Evolutionary conservation across 805 yeast genomes (phyloP).

Genomic region (Nakazawaea ambrosiae): DNA sequence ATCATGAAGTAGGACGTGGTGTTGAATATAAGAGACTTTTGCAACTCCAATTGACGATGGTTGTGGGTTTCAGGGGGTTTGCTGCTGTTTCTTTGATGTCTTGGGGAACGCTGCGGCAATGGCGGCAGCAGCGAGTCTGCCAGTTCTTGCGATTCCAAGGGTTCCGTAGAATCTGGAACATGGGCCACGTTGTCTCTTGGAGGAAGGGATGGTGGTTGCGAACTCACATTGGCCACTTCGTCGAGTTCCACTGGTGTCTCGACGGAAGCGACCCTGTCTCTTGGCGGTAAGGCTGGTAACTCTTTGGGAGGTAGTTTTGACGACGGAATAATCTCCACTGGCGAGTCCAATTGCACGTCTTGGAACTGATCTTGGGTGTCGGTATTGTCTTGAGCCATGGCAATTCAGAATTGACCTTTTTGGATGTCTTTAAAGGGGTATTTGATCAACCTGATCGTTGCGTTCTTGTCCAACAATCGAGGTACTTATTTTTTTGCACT

Average conservation of each 20-base stretch:
- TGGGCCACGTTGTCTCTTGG: conserved; percentile 6
- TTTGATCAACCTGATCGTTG: too few species aligned
- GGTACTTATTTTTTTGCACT: too few species aligned
- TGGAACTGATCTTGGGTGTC: not conserved
- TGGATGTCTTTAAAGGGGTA: too few species aligned
- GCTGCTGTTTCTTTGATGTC: not conserved
- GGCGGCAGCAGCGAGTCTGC: not conserved
- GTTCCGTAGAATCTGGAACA: not conserved
- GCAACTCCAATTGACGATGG: not conserved
- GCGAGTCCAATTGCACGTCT: not conserved
- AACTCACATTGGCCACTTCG: not conserved
- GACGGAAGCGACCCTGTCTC: not conserved
- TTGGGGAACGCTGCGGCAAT: not conserved
- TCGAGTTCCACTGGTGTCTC: too few species aligned
- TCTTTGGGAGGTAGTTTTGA: not conserved
- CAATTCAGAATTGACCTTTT: too few species aligned
- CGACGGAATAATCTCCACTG: conserved; percentile 4
- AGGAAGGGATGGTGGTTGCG: conserved; percentile 4
- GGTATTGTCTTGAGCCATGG: not conserved
- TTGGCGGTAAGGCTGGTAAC: conserved; percentile 2
- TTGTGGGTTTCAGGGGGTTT: not conserved
- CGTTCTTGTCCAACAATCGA: too few species aligned
- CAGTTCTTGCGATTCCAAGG: not conserved
- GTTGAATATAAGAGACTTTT: conserved; percentile 1
- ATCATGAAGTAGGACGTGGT: not conserved